Evolutionary conservation across 768 basidiomycete genomes (phyloP).

Genomic region (Suillus discolor): DNA sequence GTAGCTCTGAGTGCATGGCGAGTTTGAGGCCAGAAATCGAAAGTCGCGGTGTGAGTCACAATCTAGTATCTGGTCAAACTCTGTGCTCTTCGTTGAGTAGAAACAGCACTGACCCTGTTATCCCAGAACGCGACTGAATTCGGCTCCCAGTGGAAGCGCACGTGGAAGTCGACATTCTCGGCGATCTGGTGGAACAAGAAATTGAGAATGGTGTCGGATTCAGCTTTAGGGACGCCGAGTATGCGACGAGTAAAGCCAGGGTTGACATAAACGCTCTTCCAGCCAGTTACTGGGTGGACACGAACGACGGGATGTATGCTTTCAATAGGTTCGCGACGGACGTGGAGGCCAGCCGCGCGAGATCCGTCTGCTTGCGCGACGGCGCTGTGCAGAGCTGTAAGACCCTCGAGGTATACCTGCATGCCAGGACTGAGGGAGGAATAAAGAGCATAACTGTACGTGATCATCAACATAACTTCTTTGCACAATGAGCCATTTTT

Average conservation of each 20-base stretch:
- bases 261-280: slow-evolving; percentile 85
- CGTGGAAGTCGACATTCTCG: slow-evolving; percentile 72
- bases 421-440: slow-evolving; percentile 76
- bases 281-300: slow-evolving; percentile 83
- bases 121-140: slow-evolving; percentile 88
- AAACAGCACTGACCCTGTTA: slow-evolving; percentile 57
- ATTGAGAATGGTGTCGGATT: slow-evolving; percentile 71
- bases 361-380: slow-evolving; percentile 79
- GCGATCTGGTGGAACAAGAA: slow-evolving; percentile 75
- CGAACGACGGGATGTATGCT: slow-evolving; percentile 80
- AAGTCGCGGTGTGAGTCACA: slow-evolving; percentile 77
- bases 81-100: not conserved
- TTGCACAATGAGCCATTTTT: not conserved
- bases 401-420: slow-evolving; percentile 75
- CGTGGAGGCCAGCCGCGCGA: slow-evolving; percentile 66
- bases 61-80: slow-evolving; percentile 41
- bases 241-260: slow-evolving; percentile 83
- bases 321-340: slow-evolving; percentile 70
- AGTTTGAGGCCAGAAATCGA: slow-evolving; percentile 79
- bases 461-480: slow-evolving; percentile 12
- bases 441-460: slow-evolving; percentile 73
- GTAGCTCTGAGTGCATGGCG: slow-evolving; percentile 82
- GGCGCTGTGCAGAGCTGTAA: slow-evolving; percentile 75
- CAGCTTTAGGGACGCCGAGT: slow-evolving; percentile 76
- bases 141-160: slow-evolving; percentile 76